A percentile compares a stretch with the other conserved stretches of the same genome.
phyloP scores from a whole-genome alignment of 2,329 filamentous ascomycete species.

The Epichloe sp. region DNA sequence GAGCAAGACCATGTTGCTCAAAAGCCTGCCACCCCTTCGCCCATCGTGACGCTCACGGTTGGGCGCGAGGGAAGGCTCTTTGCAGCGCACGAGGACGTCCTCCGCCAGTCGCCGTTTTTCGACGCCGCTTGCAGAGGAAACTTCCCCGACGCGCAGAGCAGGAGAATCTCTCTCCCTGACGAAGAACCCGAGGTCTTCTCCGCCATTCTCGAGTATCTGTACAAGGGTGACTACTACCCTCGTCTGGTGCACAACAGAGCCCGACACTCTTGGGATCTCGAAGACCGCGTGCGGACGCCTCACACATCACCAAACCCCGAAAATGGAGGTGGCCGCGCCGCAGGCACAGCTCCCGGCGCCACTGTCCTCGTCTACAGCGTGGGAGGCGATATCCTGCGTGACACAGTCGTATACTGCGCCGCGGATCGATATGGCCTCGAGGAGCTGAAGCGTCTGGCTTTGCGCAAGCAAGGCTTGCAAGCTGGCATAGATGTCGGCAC shows the following conservation, averaged over 20 bases:
- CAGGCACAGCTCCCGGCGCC: conserved; percentile 35
- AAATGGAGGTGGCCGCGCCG: conserved; percentile 31
- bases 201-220: conserved; percentile 88
- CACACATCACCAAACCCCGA: conserved; percentile 39
- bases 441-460: conserved; percentile 78
- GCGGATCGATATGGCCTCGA: conserved; percentile 84
- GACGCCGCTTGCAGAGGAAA: conserved; percentile 56
- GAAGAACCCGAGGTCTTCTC: conserved; percentile 90
- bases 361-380: conserved; percentile 59
- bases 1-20: conserved; percentile 29
- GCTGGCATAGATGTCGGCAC: conserved; percentile 83
- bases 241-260: conserved; percentile 78
- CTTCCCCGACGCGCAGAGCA: conserved; percentile 63
- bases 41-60: conserved; percentile 78
- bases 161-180: conserved; percentile 57
- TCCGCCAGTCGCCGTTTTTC: conserved; percentile 78
- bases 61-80: conserved; percentile 79
- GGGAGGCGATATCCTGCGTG: conserved; percentile 67
- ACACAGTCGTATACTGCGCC: conserved; percentile 90
- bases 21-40: conserved; percentile 32
- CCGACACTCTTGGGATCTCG: conserved; percentile 79
- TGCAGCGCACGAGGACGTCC: conserved; percentile 87
- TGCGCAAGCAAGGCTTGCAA: conserved; percentile 91
- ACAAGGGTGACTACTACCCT: conserved; percentile 93
- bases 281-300: conserved; percentile 42